Percentiles rank a stretch among this genome's conserved stretches.
These are phyloP conservation scores for Hanseniaspora occidentalis DNA, from an alignment of 805 yeast genomes.

Conservation along the genomic window DNA sequence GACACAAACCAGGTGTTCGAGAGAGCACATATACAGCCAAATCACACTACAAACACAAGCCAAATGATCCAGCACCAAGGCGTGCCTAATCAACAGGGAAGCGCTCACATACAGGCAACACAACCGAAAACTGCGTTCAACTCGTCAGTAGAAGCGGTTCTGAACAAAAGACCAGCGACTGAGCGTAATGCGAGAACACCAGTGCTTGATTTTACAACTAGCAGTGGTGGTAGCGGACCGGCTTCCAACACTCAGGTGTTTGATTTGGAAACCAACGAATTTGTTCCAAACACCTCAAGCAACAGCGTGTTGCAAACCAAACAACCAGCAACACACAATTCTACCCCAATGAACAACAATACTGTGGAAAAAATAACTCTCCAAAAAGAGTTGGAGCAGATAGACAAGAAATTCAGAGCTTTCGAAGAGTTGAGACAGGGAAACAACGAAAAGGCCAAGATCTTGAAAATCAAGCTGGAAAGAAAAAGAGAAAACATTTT, in stretches of 20 bases:
- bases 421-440: background rate
- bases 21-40: background rate
- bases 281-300: no score
- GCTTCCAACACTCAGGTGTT: background rate
- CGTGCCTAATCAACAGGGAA: no score
- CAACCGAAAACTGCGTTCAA: no score
- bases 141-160: background rate
- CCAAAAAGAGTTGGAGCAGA: background rate
- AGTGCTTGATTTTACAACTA: background rate
- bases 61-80: no score
- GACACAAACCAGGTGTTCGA: no score
- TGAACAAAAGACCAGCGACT: background rate
- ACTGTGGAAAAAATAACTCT: no score
- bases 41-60: no score
- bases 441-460: background rate
- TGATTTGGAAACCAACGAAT: background rate
- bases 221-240: no score
- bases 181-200: background rate
- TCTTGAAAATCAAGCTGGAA: background rate
- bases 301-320: no score
- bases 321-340: no score
- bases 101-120: no score
- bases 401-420: background rate
- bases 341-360: no score
- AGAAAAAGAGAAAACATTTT: background rate